A percentile compares a stretch with the other conserved stretches of the same genome.
phyloP scores from a whole-genome alignment of 2,329 filamentous ascomycete species.

The Scedosporium boydii region DNA sequence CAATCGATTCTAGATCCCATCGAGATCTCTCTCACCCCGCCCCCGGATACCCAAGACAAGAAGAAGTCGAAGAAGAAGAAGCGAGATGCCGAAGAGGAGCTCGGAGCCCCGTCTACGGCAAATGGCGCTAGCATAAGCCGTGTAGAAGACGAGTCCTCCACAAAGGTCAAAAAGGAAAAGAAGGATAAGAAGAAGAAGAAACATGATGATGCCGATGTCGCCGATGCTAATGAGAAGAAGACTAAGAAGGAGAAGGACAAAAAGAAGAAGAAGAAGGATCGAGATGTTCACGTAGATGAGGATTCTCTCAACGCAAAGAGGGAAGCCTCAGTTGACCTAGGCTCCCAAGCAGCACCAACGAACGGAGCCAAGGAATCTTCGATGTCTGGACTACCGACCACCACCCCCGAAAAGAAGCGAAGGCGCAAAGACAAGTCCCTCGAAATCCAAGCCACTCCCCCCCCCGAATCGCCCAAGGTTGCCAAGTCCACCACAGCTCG shows the following conservation, averaged over 20 bases:
- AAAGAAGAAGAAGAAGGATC: slow-evolving; percentile 24
- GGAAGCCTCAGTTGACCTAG: background rate
- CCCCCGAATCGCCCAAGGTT: background rate
- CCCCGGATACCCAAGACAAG: background rate
- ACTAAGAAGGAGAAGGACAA: slow-evolving; percentile 20
- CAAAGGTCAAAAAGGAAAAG: background rate
- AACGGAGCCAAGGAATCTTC: background rate
- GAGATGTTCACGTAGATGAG: slow-evolving; percentile 1
- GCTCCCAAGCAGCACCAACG: background rate
- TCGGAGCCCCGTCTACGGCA: background rate
- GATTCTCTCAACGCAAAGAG: background rate
- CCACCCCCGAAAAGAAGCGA: background rate
- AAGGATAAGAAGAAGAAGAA: slow-evolving; percentile 20
- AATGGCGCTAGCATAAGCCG: slow-evolving; percentile 9
- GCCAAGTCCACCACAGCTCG: background rate
- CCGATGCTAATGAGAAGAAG: slow-evolving; percentile 13
- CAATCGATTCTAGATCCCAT: background rate
- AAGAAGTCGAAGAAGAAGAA: slow-evolving; percentile 3
- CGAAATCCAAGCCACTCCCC: slow-evolving; percentile 1
- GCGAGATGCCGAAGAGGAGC: background rate
- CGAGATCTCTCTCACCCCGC: background rate
- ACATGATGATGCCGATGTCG: background rate
- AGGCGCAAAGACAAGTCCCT: slow-evolving; percentile 6
- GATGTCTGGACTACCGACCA: background rate
- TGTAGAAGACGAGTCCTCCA: slow-evolving; percentile 14